Evolutionary conservation across 352 stramenopile genomes (phyloP), one percentile per base, ranked within the genome.

Genomic region (Globisporangium abappressorium): DNA sequence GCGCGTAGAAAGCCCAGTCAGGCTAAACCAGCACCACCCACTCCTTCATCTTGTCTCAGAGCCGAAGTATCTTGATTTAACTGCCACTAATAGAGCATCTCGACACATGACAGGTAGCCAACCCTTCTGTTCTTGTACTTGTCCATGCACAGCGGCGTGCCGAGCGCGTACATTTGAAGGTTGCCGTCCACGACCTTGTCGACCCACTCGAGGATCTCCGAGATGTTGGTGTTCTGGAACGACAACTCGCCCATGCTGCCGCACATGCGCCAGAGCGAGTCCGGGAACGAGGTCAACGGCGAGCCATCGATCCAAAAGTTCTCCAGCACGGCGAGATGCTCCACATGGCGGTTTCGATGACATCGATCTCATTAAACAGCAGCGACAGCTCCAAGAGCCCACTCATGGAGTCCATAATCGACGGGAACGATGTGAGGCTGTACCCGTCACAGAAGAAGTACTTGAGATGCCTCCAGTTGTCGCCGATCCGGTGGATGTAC

Each of bases 121-220:
- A 41, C 5, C 6, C 28, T 20, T 41, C 26, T 24, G 7, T 7
- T 5, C 7, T 59, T 59, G 54, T 15, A 26, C 18, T 59, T 15
- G 7, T 41, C 12, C 43, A 30, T 5, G 20, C 59, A 65, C 8
- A 65, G 24, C 14, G 59, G 59, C 18, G 59, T 57, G 18, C 49
- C 41, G 18, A 56, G 57, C 1, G 33, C 59, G 43, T 65, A 65
- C 54, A 59, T 59, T 41, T 59, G 54, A 28, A 59, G 28, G 20
- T 59, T 59, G 22, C 22, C 18, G 18, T 41, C 18, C 15, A 28
- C 54, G 54, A 59, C 26, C 34, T 18, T 30, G 15, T 41, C 54
- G 26, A 41, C 28, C 28, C 20, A 41, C 2, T 30, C 54, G 33
- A 26, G 54, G 5, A 59, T 59, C 15, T 41, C 15, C 26, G 54